Evolutionary conservation across 371 early-diverging fungal species (phyloP), one percentile per base, ranked within the genome.

Genomic region (Nematocida sp.): DNA sequence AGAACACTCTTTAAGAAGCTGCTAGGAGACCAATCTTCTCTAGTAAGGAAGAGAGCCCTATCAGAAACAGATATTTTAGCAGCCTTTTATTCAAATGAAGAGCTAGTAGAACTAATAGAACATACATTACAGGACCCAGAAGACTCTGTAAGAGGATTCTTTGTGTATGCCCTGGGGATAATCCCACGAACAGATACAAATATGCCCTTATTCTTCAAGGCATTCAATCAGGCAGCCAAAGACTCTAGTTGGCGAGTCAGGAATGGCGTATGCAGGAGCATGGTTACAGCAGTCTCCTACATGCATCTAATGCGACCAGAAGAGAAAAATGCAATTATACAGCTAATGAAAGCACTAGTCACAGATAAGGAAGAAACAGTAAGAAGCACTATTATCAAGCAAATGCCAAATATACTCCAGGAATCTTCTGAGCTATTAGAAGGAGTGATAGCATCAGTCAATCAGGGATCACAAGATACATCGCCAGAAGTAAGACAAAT

Each of bases 171-270:
- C 31, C 61, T 61, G n/a, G 25, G 31, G 25, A 21, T 70, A 4
- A 35, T 70, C 21, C 38, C 11, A 2, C 25, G 38, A 25, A 55
- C 57, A 34, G 23, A 49, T 31, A 37, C 17, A 19, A 60, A 45
- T n/a, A 19, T 23, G n/a, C 17, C 13, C 9, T 70, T 70, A 31
- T 37, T 7, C 37, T 25, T 61, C 19, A 35, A 61, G 2, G 31
- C 48, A 7, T 70, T 70, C 53, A 57, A 70, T 21, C 41, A 34
- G 35, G 60, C 61, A 27, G 32, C 74, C 2, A 31, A 11, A 0
- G 74, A 70, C 43, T 19, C 25, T 25, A 70, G 74, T 45, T 70
- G 74, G 74, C 29, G 60, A 37, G 55, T 70, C n/a, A 31, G 74
- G 21, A 70, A 43, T 5, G 35, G 32, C 34, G 32, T 61, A 17